Evolutionary conservation across 2,329 filamentous ascomycete genomes (phyloP), one percentile per base, ranked within the genome.

Genomic region (Botrytis hyacinthi): DNA sequence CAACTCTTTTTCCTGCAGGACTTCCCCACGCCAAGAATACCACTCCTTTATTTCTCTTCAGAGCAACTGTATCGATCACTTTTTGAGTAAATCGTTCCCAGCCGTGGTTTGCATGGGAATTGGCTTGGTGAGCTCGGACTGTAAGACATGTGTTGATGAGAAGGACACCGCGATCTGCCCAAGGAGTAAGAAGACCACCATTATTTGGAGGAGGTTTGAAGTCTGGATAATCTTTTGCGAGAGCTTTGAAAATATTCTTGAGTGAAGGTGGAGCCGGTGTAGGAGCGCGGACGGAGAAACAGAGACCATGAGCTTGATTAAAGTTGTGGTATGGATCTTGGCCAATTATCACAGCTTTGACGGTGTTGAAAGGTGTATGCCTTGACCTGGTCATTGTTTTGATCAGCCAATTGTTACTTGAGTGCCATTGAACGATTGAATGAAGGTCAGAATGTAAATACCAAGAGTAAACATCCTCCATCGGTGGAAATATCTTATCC

Each of bases 311-410:
- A 69, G 96, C 96, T 86, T 99, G 96, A 83, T 97, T 97, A 82
- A 90, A 83, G 82, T 97, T 97, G 85, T 99, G 96, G 83, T 99
- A 99, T 4, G 96, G 96, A 82, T 99, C 96, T 84, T 99, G 96
- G 77, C 96, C 96, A 72, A 98, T 83, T 80, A 99, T 94, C 75
- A 99, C 95, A 73, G 93, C 92, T 83, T 97, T 97, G 82, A 98
- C 95, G 22, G 87, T 91, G 84, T 91, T 85, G 78, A 99, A 91
- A 12, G 96, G 95, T 0, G 95, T 98, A 82, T 97, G 92, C 40
- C 94, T 92, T 75, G 95, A 98, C 95, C 95, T 98, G 18, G 71
- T 40, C n/a, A 60, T 73, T 48, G 44, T 20, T 35, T 35, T n/a
- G 40, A 74, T 81, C 76, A 81, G 77, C 70, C 65, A 32, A 26